A percentile compares a stretch with the other conserved stretches of the same genome.
Conservation (phyloP, 2,329 filamentous ascomycete species). For the Colletotrichum abscissum region DNA sequence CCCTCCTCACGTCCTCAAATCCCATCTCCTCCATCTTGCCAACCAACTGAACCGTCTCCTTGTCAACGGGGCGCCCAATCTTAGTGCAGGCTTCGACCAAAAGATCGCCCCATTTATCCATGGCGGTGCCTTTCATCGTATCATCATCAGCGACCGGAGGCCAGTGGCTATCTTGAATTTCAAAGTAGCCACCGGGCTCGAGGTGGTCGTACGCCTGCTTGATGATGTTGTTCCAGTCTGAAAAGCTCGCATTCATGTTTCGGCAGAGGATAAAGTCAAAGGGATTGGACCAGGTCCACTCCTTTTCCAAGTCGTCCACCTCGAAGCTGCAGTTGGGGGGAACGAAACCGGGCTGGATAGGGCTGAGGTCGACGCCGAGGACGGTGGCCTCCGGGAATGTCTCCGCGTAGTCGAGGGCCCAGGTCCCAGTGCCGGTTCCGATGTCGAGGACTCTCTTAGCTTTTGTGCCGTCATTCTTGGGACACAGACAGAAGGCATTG, state of each 20-base stretch:
- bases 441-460: constrained; percentile 38
- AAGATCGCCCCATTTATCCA: constrained; percentile 9
- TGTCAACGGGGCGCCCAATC: not conserved
- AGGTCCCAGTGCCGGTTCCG: constrained; percentile 30
- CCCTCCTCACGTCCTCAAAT: constrained; percentile 44
- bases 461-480: constrained; percentile 32
- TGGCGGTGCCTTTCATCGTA: constrained; percentile 42
- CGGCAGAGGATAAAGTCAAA: constrained; percentile 51
- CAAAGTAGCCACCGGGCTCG: constrained; percentile 27
- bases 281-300: constrained; percentile 37
- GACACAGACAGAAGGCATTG: constrained; percentile 43
- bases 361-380: constrained; percentile 46
- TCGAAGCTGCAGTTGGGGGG: constrained; percentile 45
- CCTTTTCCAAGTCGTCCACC: constrained; percentile 45
- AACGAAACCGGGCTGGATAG: constrained; percentile 48
- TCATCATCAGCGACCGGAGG: constrained; percentile 45
- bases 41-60: not conserved
- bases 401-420: constrained; percentile 34
- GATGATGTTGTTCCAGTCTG: constrained; percentile 38
- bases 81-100: not conserved
- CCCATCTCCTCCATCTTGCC: constrained; percentile 30
- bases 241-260: constrained; percentile 45
- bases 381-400: constrained; percentile 20
- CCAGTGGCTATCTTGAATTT: constrained; percentile 38
- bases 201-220: constrained; percentile 30